These are phyloP conservation scores for Butyriboletus loyo DNA, from an alignment of 768 basidiomycete genomes.

Conservation along the genomic window DNA sequence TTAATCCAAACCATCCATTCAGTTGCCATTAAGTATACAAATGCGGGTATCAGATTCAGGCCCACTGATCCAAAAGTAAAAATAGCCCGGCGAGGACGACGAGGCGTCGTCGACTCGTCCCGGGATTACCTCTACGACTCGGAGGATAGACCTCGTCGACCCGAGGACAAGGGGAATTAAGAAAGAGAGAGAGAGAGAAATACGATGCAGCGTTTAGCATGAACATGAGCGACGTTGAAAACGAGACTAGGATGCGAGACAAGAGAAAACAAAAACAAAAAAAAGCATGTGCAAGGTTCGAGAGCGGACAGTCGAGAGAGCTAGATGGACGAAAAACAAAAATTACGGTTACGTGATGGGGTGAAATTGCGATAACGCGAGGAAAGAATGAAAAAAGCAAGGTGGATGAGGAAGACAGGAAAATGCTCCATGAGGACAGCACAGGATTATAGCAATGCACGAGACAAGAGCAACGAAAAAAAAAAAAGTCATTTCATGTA, in stretches of 20 bases:
- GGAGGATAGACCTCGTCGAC: background rate
- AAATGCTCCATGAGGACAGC: background rate
- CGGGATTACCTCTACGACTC: background rate
- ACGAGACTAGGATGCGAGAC: background rate
- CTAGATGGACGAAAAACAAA: background rate
- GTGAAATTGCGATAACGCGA: background rate
- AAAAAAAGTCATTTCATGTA: background rate
- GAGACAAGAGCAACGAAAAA: background rate
- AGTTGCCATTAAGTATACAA: conserved; percentile 12
- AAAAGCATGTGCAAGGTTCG: background rate
- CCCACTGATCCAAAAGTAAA: background rate
- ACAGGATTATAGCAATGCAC: background rate
- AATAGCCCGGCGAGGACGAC: background rate
- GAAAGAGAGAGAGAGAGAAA: background rate
- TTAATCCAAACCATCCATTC: background rate
- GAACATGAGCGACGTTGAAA: conserved; percentile 2
- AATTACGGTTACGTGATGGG: background rate
- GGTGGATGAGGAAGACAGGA: background rate
- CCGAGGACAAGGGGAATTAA: no score
- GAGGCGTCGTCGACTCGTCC: background rate
- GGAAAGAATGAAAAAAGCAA: background rate
- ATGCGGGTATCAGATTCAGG: conserved; percentile 6
- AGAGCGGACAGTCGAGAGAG: background rate
- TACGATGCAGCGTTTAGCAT: background rate
- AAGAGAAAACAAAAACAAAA: no score